Base-by-base conservation (phyloP, 202 grass and related monocot species). In the Musa balbisiana region DNA sequence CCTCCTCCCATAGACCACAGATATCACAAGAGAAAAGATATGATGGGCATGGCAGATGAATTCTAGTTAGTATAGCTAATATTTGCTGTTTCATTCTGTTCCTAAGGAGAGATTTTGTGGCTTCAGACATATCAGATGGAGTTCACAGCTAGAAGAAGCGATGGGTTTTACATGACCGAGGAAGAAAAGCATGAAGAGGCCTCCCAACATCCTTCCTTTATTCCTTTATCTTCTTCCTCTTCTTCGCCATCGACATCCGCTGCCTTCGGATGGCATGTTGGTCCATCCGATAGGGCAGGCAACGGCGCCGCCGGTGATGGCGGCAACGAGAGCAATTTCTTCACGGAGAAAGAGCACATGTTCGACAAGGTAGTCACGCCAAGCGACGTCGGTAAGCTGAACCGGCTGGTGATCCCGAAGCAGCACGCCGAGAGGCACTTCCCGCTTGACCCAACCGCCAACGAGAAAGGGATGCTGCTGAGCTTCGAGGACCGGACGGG, bases 291-390 rank as follows among this genome's bases (percentile, higher is more conserved):
- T 43, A 43, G 5, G 70, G 56, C 17, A 15, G n/a, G 56, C 56
- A n/a, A n/a, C 56, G 56, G 11, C 10, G 19, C 10, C 71, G 71
- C 3, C 11, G 52, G 52, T 1, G 71, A 55, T 2, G 73, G 82
- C 67, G 52, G 22, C 65, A 51, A 49, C 33, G 58, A 82, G 78
- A 52, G 79, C 80, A 76, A 29, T 75, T 80, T 72, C 69, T 82
- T 94, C 29, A 6, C 43, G 6, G 88, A 98, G 79, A 98, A 88
- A 72, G 95, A 99, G 78, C 95, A 92, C 59, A 99, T 99, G 95
- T 99, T 99, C 51, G 91, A 99, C 79, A 99, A 99, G 79, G 95
- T 99, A 0, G 91, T 99, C 8, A 94, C 95, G 4, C 95, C 95
- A 5, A 99, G 95, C 81, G 95, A 99, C 63, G 89, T 94, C 13